Percentiles rank a stretch among this genome's conserved stretches.
Conservation (phyloP, 2,329 filamentous ascomycete species). For the Colletotrichum truncatum region DNA sequence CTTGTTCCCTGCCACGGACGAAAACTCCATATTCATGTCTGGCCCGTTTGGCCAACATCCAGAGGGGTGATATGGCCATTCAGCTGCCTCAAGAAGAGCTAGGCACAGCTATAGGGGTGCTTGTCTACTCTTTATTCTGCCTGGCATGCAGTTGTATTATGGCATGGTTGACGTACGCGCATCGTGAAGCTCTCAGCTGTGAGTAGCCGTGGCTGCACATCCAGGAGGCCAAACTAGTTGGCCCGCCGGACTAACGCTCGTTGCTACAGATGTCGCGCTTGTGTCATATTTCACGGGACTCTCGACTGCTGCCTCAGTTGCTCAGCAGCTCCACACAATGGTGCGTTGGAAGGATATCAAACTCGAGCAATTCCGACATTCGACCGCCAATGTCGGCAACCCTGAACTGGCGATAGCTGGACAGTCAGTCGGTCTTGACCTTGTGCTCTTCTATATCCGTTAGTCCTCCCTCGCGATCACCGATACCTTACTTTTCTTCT, state of each 20-base stretch:
- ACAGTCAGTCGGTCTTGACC: slow-evolving; percentile 49
- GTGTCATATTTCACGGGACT: slow-evolving; percentile 47
- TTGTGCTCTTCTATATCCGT: slow-evolving; percentile 59
- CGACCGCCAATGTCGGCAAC: slow-evolving; percentile 42
- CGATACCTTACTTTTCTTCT: neutral
- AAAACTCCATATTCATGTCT: slow-evolving; percentile 25
- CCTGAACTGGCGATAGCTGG: slow-evolving; percentile 54
- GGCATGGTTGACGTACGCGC: slow-evolving; percentile 48
- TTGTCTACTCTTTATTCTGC: slow-evolving; percentile 47
- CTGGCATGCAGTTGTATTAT: slow-evolving; percentile 41
- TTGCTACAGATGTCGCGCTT: slow-evolving; percentile 48
- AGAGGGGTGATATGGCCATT: slow-evolving; percentile 42
- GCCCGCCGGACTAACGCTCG: slow-evolving; percentile 5
- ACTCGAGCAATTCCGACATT: slow-evolving; percentile 46
- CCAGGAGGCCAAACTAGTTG: too few species aligned
- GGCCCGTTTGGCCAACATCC: slow-evolving; percentile 3
- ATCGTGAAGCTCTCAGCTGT: slow-evolving; percentile 52
- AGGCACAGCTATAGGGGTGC: slow-evolving; percentile 42
- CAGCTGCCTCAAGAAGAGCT: slow-evolving; percentile 45
- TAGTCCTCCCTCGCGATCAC: slow-evolving; percentile 32
- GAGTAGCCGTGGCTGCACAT: slow-evolving; percentile 34
- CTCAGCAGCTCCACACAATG: slow-evolving; percentile 54
- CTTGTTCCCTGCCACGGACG: slow-evolving; percentile 16
- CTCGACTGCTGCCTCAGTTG: slow-evolving; percentile 47
- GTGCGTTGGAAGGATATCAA: slow-evolving; percentile 50